Base-by-base conservation (phyloP, 2,329 filamentous ascomycete species). In the Aspergillus carbonarius region DNA sequence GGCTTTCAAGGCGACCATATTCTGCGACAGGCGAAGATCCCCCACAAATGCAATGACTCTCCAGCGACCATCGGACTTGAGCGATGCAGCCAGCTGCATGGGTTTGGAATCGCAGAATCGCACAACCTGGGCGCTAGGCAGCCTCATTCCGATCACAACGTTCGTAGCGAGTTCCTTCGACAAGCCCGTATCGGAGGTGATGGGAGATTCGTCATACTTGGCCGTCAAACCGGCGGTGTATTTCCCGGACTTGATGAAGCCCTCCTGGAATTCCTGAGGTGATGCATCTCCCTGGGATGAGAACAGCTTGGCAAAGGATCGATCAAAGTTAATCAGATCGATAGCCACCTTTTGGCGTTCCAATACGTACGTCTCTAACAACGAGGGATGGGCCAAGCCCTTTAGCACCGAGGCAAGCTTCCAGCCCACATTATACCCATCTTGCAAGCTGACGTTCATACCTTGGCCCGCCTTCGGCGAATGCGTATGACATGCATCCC, bases 391-490 rank as follows among this genome's bases (percentile, higher is more conserved):
- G 0, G 81, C 78, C 52, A 75, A 72, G 1, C 80, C 79, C 12
- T 70, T 76, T 1, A 85, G 68, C 1, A 85, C 74, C 25, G 77
- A 73, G 0, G 76, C 82, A 6, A 87, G 74, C 65, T 87, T 87
- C 83, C 83, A 86, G 5, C 84, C 84, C 53, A 86, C 79, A 57
- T 86, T 86, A 64, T 85, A 83, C 13, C 79, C 67, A 61, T 88
- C 86, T 65, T 88, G 85, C 59, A 88, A 71, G 13, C 74, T 76
- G 42, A 77, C 75, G 55, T 79, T 79, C 77, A 79, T 79, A 0
- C 80, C 88, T 74, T 89, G 88, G 0, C 87, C 88, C 1, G 87
- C 87, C 72, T 90, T 90, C 4, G 88, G 88, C 2, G 85, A 88
- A 69, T 91, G 88, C 0, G 88, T 90, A 64, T 83, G 69, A 78